phyloP scores from a whole-genome alignment of 1,284 basidiomycete genomes.

The Phellinidium pouzarii region DNA sequence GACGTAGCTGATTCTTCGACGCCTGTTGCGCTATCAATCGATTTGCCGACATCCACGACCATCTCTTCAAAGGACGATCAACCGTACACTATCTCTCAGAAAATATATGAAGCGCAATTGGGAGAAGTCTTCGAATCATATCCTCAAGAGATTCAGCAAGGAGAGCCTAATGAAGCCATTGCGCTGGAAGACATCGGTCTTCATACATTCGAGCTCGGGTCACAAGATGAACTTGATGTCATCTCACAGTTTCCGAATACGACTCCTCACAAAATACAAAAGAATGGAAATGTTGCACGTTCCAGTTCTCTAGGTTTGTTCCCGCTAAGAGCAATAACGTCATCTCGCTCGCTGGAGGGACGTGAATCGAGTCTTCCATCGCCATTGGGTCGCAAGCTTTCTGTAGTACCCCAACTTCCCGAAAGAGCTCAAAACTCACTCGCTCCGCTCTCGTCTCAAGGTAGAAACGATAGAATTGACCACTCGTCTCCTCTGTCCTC shows the following conservation, averaged over 20 bases:
- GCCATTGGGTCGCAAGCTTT: not conserved
- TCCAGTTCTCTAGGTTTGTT: not conserved
- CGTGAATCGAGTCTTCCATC: not conserved
- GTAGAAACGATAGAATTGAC: not conserved
- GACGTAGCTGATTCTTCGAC: not conserved
- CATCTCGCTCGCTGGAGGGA: not conserved
- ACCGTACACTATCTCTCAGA: not conserved
- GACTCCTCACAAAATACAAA: not conserved
- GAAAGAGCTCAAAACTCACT: not conserved
- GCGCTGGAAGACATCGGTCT: not conserved
- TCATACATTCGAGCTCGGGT: not conserved
- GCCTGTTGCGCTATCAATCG: not conserved
- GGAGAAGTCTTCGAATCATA: not conserved
- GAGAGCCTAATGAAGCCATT: not conserved
- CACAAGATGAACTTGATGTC: conserved; percentile 14
- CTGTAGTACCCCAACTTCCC: not conserved
- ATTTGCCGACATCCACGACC: not conserved
- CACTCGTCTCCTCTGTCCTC: conserved; percentile 9
- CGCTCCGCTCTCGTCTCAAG: not conserved
- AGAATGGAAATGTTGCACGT: not conserved
- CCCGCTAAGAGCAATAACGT: not conserved
- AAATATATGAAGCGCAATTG: not conserved
- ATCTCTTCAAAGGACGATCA: not conserved
- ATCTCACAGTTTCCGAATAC: conserved; percentile 3
- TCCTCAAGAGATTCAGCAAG: not conserved